A percentile compares a stretch with the other conserved stretches of the same genome.
phyloP scores from a whole-genome alignment of 305 asterid genomes.

The Solanum hybrid region DNA sequence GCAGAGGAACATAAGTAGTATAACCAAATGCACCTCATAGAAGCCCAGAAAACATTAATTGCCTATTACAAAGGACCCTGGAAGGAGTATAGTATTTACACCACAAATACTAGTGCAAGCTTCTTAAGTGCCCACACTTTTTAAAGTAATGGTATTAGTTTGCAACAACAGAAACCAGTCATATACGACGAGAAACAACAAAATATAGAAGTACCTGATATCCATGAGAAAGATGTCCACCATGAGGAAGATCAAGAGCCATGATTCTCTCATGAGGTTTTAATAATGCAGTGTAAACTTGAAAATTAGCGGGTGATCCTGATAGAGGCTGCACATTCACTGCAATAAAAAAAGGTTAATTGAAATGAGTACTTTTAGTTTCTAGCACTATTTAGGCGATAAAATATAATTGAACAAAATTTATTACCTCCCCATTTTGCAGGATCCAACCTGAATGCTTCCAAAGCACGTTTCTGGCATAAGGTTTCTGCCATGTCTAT shows the following conservation, averaged over 20 bases:
- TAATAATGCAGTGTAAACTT: conserved; percentile 24
- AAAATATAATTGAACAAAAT: background rate
- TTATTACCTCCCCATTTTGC: conserved; percentile 86
- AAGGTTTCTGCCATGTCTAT: conserved; percentile 90
- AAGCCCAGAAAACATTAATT: background rate
- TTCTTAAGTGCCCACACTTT: background rate
- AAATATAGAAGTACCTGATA: background rate
- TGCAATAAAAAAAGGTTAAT: background rate
- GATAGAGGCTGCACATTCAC: conserved; percentile 26
- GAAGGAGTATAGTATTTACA: background rate
- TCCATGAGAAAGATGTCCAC: conserved; percentile 30
- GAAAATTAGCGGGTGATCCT: conserved; percentile 31
- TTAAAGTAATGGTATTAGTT: background rate
- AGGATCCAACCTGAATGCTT: conserved; percentile 83
- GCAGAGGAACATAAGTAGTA: background rate
- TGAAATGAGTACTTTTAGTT: background rate
- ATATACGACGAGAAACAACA: background rate
- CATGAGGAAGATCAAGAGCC: conserved; percentile 33
- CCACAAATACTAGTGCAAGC: background rate
- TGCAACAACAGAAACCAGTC: background rate
- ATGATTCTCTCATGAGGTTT: conserved; percentile 29
- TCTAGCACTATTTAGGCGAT: background rate
- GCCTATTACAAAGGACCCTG: background rate
- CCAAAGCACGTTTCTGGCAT: conserved; percentile 84
- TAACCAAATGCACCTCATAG: background rate